phyloP scores from a whole-genome alignment of 495 filamentous ascomycete genomes.

The Xylaria palmicola region DNA sequence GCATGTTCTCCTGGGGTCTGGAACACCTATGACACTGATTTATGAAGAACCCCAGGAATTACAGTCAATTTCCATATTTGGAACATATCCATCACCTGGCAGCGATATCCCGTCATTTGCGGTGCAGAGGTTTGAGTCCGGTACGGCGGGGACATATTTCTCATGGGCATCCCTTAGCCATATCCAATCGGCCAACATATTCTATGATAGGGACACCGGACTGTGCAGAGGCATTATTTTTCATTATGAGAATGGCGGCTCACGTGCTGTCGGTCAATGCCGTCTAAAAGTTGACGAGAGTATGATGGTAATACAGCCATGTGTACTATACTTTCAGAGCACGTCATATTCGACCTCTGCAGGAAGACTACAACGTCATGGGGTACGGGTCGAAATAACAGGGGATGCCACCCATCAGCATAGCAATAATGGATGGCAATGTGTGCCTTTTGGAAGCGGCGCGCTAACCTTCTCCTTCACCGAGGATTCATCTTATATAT shows the following conservation, averaged over 20 bases:
- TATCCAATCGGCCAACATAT: background rate
- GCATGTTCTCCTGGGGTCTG: constrained; percentile 1
- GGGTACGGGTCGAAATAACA: background rate
- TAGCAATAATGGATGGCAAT: background rate
- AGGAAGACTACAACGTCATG: background rate
- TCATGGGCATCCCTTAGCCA: background rate
- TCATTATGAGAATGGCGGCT: background rate
- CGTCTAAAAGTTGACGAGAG: background rate
- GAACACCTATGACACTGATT: background rate
- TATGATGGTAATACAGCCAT: background rate
- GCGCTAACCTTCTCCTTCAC: background rate
- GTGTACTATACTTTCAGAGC: background rate
- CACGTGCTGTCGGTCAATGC: background rate
- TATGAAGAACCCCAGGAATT: background rate
- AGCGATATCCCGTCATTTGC: background rate
- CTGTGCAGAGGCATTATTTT: background rate
- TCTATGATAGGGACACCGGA: background rate
- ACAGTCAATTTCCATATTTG: background rate
- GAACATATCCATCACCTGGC: background rate
- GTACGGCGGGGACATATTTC: background rate
- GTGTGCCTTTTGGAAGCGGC: background rate
- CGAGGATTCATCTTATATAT: background rate
- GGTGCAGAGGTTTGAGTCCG: background rate
- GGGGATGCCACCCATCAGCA: background rate
- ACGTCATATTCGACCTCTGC: background rate